These are phyloP conservation scores for Lentithecium fluviatile DNA, from an alignment of 495 filamentous ascomycete genomes.

Conservation along the genomic window DNA sequence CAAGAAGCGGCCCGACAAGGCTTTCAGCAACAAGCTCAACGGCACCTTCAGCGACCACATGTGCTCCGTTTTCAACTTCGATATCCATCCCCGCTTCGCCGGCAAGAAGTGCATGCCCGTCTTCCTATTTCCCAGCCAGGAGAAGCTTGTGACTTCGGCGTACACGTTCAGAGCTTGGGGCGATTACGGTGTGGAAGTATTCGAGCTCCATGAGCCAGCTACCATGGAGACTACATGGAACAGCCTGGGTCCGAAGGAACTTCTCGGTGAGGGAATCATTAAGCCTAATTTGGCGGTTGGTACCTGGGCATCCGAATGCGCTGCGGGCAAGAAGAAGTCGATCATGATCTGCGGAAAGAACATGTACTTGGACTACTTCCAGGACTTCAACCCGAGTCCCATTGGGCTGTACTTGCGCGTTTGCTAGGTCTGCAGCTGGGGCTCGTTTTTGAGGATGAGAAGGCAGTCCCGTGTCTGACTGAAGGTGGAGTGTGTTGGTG, in stretches of 20 bases:
- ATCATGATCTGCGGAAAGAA: slow-evolving; percentile 55
- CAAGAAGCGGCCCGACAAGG: slow-evolving; percentile 52
- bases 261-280: background rate
- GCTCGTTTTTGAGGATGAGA: too few species aligned
- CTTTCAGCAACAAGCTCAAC: slow-evolving; percentile 48
- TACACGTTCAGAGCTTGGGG: slow-evolving; percentile 50
- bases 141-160: slow-evolving; percentile 45
- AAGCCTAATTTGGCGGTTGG: background rate
- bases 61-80: slow-evolving; percentile 69
- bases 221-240: slow-evolving; percentile 32
- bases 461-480: too few species aligned
- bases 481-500: too few species aligned
- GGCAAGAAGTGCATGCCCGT: slow-evolving; percentile 63
- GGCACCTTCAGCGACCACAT: slow-evolving; percentile 51
- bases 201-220: slow-evolving; percentile 46
- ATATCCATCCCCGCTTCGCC: slow-evolving; percentile 54
- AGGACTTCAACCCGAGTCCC: slow-evolving; percentile 61
- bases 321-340: slow-evolving; percentile 51
- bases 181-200: slow-evolving; percentile 44
- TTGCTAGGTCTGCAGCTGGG: slow-evolving; percentile 43
- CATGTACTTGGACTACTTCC: slow-evolving; percentile 60
- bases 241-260: background rate
- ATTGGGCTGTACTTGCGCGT: slow-evolving; percentile 64
- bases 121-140: slow-evolving; percentile 61
- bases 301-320: slow-evolving; percentile 44